Evolutionary conservation across 495 filamentous ascomycete species (phyloP).

Genomic region (Letharia lupina): DNA sequence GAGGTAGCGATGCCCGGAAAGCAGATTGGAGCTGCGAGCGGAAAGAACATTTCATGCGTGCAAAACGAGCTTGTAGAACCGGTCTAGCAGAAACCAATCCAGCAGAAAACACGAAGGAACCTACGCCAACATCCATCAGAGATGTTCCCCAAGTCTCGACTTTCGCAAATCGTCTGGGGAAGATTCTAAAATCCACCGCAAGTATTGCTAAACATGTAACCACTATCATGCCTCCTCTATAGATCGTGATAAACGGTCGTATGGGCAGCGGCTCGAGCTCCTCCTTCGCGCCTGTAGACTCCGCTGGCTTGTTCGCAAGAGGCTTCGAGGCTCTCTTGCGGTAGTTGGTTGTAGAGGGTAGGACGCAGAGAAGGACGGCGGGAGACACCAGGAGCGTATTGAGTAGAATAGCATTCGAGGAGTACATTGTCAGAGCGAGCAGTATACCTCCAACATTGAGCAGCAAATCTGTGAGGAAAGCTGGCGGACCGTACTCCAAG

Average conservation of each 20-base stretch:
- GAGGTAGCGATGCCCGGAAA: conserved; percentile 69
- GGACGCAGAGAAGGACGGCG: conserved; percentile 51
- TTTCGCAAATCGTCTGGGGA: conserved; percentile 92
- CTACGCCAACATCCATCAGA: conserved; percentile 95
- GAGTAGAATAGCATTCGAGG: conserved; percentile 62
- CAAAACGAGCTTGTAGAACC: conserved; percentile 62
- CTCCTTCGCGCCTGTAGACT: conserved; percentile 16
- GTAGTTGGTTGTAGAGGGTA: conserved; percentile 35
- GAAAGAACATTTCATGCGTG: conserved; percentile 41
- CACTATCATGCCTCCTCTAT: conserved; percentile 87
- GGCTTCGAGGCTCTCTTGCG: conserved; percentile 49
- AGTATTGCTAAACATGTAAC: conserved; percentile 86
- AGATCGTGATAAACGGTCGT: conserved; percentile 85
- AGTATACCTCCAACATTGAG: conserved; percentile 76
- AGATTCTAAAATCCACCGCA: conserved; percentile 91
- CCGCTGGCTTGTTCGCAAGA: conserved; percentile 35
- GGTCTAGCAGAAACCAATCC: conserved; percentile 86
- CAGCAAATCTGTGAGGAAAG: conserved; percentile 70
- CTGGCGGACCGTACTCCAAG: conserved; percentile 56
- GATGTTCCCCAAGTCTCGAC: conserved; percentile 98
- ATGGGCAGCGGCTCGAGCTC: conserved; percentile 53
- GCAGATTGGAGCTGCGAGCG: conserved; percentile 50
- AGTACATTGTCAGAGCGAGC: conserved; percentile 81
- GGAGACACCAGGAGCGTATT: conserved; percentile 67
- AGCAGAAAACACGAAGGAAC: conserved; percentile 92